phyloP scores from a whole-genome alignment of 1,284 basidiomycete species.

The Naganishia liquefaciens region DNA sequence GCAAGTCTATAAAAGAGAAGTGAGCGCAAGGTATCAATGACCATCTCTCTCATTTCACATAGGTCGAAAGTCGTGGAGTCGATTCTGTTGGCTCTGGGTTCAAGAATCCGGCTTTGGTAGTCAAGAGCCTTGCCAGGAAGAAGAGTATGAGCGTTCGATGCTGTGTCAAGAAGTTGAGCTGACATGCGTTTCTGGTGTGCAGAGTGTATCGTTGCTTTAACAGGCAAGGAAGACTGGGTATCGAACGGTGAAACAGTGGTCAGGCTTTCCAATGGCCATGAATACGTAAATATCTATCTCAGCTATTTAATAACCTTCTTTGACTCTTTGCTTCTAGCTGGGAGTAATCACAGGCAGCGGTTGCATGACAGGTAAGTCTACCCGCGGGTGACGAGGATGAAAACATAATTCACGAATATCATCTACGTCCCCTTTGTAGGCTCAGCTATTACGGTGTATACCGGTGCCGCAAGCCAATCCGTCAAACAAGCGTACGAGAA shows the following conservation, averaged over 20 bases:
- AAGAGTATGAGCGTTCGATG: slow-evolving; percentile 63
- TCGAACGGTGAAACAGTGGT: slow-evolving; percentile 76
- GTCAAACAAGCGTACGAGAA: slow-evolving; percentile 37
- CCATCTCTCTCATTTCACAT: neutral
- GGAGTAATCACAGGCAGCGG: slow-evolving; percentile 85
- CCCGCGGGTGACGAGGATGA: neutral
- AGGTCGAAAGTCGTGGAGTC: slow-evolving; percentile 81
- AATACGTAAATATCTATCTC: slow-evolving; percentile 52
- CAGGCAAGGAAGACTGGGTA: slow-evolving; percentile 80
- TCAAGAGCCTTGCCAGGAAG: slow-evolving; percentile 68
- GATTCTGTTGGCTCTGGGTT: slow-evolving; percentile 79
- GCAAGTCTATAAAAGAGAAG: slow-evolving; percentile 50
- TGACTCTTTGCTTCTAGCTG: slow-evolving; percentile 52
- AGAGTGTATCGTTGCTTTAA: slow-evolving; percentile 81
- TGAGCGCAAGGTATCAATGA: slow-evolving; percentile 12
- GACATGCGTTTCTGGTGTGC: slow-evolving; percentile 1
- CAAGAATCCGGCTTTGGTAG: slow-evolving; percentile 70
- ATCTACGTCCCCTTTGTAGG: slow-evolving; percentile 20
- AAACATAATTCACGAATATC: neutral
- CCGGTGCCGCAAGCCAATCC: slow-evolving; percentile 65
- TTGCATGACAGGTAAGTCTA: slow-evolving; percentile 75
- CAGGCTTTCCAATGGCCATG: slow-evolving; percentile 72
- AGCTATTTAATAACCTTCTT: neutral
- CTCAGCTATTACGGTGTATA: slow-evolving; percentile 60
- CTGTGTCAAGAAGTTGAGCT: neutral